Evolutionary conservation across 2,329 filamentous ascomycete species (phyloP), one percentile per base, ranked within the genome.

Genomic region (Colletotrichum sidae): DNA sequence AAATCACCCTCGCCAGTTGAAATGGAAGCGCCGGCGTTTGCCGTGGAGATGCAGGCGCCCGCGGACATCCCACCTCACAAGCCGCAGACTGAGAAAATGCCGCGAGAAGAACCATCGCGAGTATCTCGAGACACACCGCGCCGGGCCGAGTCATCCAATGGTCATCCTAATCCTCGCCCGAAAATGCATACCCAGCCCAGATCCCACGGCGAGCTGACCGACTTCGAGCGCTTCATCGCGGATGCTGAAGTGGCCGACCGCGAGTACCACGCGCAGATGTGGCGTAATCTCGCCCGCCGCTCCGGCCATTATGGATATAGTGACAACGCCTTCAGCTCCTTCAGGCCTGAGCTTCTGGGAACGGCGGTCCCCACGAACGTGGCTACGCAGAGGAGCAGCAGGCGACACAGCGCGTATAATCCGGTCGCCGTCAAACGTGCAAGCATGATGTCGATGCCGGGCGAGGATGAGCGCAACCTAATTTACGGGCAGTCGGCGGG

Each of bases 221-320:
- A 76, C 58, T 76, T 69, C 46, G 71, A 76, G 49, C 56, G 67
- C 1, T 76, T 76, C 49, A 53, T 76, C 9, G 69, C 70, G 6
- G 69, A 67, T 15, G 74, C 74, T 25, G 68, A 72, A 46, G 72
- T 68, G 6, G 59, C 70, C 4, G 74, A 74, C 41, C 71, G 70
- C 8, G 67, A 68, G 2, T 49, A 69, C 8, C 69, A 69, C 39
- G 70, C 71, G 9, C 54, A 69, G 33, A 58, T 70, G 11, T 52
- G 69, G 55, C 72, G 69, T 15, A 69, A 57, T 33, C 55, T 72
- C 3, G 67, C 69, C 13, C 70, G 69, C 11, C 68, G 67, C 12
- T 67, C 66, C 2, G 59, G 64, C 4, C 54, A 67, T 8, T 67
- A 67, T 15, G 55, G 54, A 10, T 67, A 65, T 12, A 55, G 49